Evolutionary conservation across 768 basidiomycete species (phyloP), one percentile per base, ranked within the genome.

Genomic region (Naganishia randhawae): DNA sequence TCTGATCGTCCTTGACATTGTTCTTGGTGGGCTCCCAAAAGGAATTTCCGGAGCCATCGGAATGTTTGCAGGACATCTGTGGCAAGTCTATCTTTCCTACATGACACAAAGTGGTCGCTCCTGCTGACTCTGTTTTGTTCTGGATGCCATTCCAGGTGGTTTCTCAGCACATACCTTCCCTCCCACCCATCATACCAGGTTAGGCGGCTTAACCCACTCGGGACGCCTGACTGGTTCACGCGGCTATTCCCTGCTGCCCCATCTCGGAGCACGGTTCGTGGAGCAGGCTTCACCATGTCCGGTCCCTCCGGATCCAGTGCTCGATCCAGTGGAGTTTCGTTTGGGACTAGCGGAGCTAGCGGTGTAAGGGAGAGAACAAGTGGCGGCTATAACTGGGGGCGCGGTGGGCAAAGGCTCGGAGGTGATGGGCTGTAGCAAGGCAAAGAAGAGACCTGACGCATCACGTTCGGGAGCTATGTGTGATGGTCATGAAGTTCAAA

Each of bases 11-110:
- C 70, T 80, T 32, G 78, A 80, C 51, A 51, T 77, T 9, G 32
- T 80, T 25, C 76, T 74, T 6, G 76, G 78, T 17, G 78, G 78
- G 14, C 69, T 72, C 0, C 63, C 52, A n/a, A 80, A 80, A 63
- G 78, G 76, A 1, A 61, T 78, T 7, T 69, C 67, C 0, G 78
- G 78, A 6, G 19, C 75, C 2, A 61, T 78, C 8, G 78, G 78
- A 11, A 50, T 80, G 25, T 25, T 80, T 0, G 74, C 77, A 22
- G 78, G 77, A 29, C 78, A 80, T 55, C 19, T 71, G 32, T 80
- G 77, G 78, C 77, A 57, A 42, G 73, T 66, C 13, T 8, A 17
- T 53, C 45, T 31, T 16, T 19, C n/a, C 8, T 13, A 6, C 13
- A 22, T 39, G 13, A 41, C 25, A 35, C 3, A 14, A 29, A 32